Conservation (phyloP, 1,139 yeast genomes). For the Hemisphaericaspora xylofermentans region DNA sequence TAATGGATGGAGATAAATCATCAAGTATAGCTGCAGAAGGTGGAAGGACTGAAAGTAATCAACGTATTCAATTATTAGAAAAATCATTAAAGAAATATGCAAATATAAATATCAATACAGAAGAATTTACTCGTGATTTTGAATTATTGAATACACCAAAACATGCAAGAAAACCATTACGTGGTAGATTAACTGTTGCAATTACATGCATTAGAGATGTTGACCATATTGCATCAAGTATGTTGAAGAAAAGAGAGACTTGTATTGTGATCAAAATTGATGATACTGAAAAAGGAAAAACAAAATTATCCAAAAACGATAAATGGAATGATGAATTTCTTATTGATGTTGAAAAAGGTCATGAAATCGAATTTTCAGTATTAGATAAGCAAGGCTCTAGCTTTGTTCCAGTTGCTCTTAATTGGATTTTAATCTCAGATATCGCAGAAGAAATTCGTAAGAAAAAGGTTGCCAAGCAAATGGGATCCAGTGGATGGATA, state of each 20-base stretch:
- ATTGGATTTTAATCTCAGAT: conserved; percentile 88
- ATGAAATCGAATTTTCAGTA: conserved; percentile 84
- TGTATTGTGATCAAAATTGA: conserved; percentile 78
- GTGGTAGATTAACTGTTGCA: conserved; percentile 73
- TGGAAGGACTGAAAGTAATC: conserved; percentile 80
- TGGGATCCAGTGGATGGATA: conserved; percentile 81
- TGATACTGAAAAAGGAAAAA: conserved; percentile 76
- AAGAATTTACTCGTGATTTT: conserved; percentile 62
- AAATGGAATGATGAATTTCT: conserved; percentile 84
- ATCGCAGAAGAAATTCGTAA: conserved; percentile 92
- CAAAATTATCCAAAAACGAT: conserved; percentile 74
- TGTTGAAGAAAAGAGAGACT: conserved; percentile 75
- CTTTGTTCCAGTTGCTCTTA: conserved; percentile 84
- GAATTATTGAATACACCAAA: conserved; percentile 65
- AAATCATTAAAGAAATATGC: conserved; percentile 85
- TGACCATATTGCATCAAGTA: conserved; percentile 85
- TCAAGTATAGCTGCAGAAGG: conserved; percentile 87
- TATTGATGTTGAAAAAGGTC: conserved; percentile 82
- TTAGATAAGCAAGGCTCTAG: conserved; percentile 73
- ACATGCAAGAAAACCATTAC: conserved; percentile 75
- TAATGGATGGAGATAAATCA: conserved; percentile 86
- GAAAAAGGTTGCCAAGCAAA: conserved; percentile 76
- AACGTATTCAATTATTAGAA: conserved; percentile 78
- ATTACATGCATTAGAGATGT: conserved; percentile 81
- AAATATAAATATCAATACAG: conserved; percentile 77